Conservation (phyloP, 1,284 basidiomycete species). For the Trichosporon coremiiforme region DNA sequence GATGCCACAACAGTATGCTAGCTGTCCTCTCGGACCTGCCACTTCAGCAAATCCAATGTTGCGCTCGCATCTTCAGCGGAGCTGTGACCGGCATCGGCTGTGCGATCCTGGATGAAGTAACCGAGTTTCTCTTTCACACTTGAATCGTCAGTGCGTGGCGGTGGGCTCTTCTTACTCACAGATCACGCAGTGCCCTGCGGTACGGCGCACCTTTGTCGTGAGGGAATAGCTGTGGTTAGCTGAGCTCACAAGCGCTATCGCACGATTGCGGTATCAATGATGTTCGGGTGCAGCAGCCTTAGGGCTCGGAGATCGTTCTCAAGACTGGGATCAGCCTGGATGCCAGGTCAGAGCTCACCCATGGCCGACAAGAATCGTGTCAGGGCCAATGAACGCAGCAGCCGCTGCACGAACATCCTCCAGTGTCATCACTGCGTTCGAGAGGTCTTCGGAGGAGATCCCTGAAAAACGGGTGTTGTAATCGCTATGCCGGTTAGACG, state of each 20-base stretch:
- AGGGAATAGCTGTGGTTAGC: constrained; percentile 66
- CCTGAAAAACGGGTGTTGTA: constrained; percentile 86
- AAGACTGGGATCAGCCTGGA: constrained; percentile 54
- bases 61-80: constrained; percentile 80
- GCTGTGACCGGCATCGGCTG: constrained; percentile 73
- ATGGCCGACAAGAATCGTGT: constrained; percentile 78
- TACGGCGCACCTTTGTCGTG: constrained; percentile 77
- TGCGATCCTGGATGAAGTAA: constrained; percentile 67
- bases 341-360: constrained; percentile 44
- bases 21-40: constrained; percentile 52
- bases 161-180: constrained; percentile 61
- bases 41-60: constrained; percentile 75
- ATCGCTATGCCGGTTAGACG: constrained; percentile 62
- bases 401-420: constrained; percentile 67
- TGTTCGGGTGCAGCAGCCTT: constrained; percentile 75
- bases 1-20: not conserved
- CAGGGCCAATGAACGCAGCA: constrained; percentile 68
- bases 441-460: constrained; percentile 66
- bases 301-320: constrained; percentile 89
- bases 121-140: constrained; percentile 77
- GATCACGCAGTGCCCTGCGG: constrained; percentile 71
- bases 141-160: not conserved
- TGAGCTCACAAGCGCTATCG: not conserved
- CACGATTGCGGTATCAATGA: constrained; percentile 76
- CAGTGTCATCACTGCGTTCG: constrained; percentile 67